Evolutionary conservation across 2,329 filamentous ascomycete genomes (phyloP), one percentile per base, ranked within the genome.

Genomic region (Massarina eburnea): DNA sequence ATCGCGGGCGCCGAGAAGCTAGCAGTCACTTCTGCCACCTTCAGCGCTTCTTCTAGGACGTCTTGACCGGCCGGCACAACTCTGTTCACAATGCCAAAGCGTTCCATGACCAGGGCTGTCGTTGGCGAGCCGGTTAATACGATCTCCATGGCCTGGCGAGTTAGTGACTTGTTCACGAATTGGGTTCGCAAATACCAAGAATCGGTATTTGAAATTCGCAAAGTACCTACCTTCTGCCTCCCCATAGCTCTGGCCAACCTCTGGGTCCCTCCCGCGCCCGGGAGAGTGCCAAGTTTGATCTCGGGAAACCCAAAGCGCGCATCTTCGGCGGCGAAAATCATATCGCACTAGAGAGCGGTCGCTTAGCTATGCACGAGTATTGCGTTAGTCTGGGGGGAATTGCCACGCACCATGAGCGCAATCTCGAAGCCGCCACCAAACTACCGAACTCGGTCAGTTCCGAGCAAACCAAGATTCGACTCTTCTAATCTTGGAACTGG

Each of bases 271-370:
- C 92, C 92, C 0, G 88, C 91, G 4, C 92, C 94, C 4, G 94
- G 92, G 46, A 96, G 88, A 2, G 88, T 89, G 19, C 92, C 94
- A 5, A 97, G 80, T 75, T 91, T 96, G 75, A 97, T 89, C 75
- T 99, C 92, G 2, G 92, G 92, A 74, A 96, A 92, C 7, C 92
- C 94, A 67, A 99, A 96, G 65, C 87, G 94, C 59, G 92, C 91
- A 17, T 74, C 81, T 41, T 85, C 79, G 4, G 88, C 91, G 75
- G 89, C 94, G 78, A 96, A 96, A 46, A 97, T 76, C 59, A 96
- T 84, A 70, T 97, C 92, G 65, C 62, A 63, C 62, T 66, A 14
- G 20, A 14, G 29, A 22, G 21, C 33, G 19, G 27, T 30, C 15
- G 26, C 36, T 49, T 42, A 47, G 46, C 43, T 34, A 27, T 42